A percentile compares a stretch with the other conserved stretches of the same genome.
Conservation (phyloP, 139 green algal species). For the Asterochloris erici region DNA sequence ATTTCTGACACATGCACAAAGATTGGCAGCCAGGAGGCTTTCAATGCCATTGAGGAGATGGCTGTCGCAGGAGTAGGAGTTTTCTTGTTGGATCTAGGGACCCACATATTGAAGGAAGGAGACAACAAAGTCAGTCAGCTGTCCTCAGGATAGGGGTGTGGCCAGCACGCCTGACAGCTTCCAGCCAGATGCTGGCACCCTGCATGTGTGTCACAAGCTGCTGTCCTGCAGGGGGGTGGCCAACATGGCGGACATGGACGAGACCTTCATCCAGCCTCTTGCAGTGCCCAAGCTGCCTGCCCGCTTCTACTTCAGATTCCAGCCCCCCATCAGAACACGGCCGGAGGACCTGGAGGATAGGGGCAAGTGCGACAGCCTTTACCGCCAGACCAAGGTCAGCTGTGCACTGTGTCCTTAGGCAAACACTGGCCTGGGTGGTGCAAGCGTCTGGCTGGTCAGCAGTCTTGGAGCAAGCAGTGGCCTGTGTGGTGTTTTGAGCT, state of each 20-base stretch:
- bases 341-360: constrained; percentile 46
- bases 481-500: no score
- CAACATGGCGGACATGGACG: constrained; percentile 14
- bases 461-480: no score
- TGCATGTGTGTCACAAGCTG: background rate
- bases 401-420: no score
- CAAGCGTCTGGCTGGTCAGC: no score
- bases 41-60: background rate
- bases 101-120: background rate
- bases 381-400: constrained; percentile 38
- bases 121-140: no score
- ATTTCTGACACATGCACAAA: background rate
- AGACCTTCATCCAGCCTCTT: constrained; percentile 62
- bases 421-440: no score
- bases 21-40: background rate
- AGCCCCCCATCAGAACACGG: constrained; percentile 26
- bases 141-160: no score
- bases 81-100: background rate
- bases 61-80: background rate
- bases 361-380: constrained; percentile 51
- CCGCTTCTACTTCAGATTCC: constrained; percentile 91
- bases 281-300: constrained; percentile 41
- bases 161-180: background rate
- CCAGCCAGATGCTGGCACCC: background rate
- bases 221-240: constrained; percentile 42